Conservation (phyloP, 352 stramenopile species). For the Thalassiosira mediterranea region DNA sequence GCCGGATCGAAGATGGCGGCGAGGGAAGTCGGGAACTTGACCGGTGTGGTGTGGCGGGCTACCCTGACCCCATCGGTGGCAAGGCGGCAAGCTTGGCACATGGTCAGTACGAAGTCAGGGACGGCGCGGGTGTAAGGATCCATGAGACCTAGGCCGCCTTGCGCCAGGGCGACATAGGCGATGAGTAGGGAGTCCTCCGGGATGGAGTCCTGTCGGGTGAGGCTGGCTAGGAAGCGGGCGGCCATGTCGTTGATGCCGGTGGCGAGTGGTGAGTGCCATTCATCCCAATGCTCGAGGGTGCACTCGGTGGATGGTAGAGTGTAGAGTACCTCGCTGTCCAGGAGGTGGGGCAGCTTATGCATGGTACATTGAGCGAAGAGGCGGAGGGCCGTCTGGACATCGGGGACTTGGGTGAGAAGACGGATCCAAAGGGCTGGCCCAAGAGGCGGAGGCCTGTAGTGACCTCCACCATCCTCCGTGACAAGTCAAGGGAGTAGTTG, state of each 20-base stretch:
- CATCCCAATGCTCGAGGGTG: slow-evolving; percentile 3
- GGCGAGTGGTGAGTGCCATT: neutral
- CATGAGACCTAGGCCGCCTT: slow-evolving; percentile 12
- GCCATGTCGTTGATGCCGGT: slow-evolving; percentile 11
- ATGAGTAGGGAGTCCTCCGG: slow-evolving; percentile 9
- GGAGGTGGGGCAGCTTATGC: slow-evolving; percentile 16
- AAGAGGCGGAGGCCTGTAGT: slow-evolving; percentile 1
- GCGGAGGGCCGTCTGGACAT: slow-evolving; percentile 27
- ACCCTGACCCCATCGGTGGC: neutral
- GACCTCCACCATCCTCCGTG: slow-evolving; percentile 4
- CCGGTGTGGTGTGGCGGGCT: neutral
- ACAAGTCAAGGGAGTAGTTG: neutral
- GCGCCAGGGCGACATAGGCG: neutral
- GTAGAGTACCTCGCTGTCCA: slow-evolving; percentile 23
- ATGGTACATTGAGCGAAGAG: slow-evolving; percentile 36
- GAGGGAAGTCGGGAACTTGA: neutral
- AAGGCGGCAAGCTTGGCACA: neutral
- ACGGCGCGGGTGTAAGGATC: slow-evolving; percentile 6
- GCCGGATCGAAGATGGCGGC: neutral
- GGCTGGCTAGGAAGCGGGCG: neutral
- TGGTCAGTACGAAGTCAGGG: slow-evolving; percentile 44
- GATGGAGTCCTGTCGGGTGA: neutral
- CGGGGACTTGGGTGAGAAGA: too few relatives aligned
- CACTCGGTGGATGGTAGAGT: slow-evolving; percentile 9
- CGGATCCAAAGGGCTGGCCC: slow-evolving; percentile 13